phyloP scores from a whole-genome alignment of 345 rosid genomes.

The Gossypium anomalum region DNA sequence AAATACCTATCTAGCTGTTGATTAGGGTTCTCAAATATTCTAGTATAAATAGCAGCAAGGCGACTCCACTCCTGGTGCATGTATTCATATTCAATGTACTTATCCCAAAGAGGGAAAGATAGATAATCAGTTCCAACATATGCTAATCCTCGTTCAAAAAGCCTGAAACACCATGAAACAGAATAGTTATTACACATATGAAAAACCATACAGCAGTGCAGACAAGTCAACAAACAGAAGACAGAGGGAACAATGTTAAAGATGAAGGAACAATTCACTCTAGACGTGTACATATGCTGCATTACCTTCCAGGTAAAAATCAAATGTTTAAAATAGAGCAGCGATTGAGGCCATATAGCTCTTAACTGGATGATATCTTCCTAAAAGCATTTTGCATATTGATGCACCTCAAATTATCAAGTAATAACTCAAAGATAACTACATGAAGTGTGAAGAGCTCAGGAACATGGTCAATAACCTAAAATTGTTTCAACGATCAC shows the following conservation, averaged over 20 bases:
- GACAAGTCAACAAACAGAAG: slow-evolving; percentile 29
- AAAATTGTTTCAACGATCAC: slow-evolving; percentile 33
- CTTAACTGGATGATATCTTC: slow-evolving; percentile 82
- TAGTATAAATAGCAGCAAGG: slow-evolving; percentile 71
- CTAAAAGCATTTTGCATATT: slow-evolving; percentile 87
- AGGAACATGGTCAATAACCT: slow-evolving; percentile 27
- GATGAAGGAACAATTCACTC: slow-evolving; percentile 66
- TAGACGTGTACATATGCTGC: slow-evolving; percentile 71
- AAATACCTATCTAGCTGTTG: slow-evolving; percentile 80
- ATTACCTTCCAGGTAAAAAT: slow-evolving; percentile 85
- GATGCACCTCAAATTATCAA: slow-evolving; percentile 68
- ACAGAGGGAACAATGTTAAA: slow-evolving; percentile 44
- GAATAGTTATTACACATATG: slow-evolving; percentile 20
- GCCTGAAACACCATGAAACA: slow-evolving; percentile 45
- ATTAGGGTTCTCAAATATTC: slow-evolving; percentile 81
- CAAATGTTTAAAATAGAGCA: slow-evolving; percentile 81
- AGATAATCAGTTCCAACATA: slow-evolving; percentile 91
- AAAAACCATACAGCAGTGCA: slow-evolving; percentile 21
- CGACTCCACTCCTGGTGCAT: slow-evolving; percentile 84
- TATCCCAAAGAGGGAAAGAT: slow-evolving; percentile 83
- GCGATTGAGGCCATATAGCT: slow-evolving; percentile 82
- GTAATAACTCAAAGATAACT: slow-evolving; percentile 29
- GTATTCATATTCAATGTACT: slow-evolving; percentile 89
- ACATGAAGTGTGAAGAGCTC: slow-evolving; percentile 25
- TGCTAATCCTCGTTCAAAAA: slow-evolving; percentile 84